Conservation (phyloP, 768 basidiomycete genomes). For the Termitomyces sp. region DNA sequence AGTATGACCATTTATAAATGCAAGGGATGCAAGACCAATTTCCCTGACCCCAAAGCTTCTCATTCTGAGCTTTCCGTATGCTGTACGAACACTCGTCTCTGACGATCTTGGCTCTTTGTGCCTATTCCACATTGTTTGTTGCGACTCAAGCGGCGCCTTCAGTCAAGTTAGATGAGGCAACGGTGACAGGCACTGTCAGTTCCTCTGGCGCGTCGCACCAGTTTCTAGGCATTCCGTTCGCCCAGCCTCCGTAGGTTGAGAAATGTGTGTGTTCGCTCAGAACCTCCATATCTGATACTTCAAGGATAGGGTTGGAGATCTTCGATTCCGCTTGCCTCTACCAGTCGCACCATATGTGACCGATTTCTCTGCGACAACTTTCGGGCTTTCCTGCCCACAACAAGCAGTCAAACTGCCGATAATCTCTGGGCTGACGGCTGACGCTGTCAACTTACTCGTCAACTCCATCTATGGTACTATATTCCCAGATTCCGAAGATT, state of each 20-base stretch:
- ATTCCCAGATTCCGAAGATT: conserved; percentile 35
- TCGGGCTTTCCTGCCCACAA: conserved; percentile 45
- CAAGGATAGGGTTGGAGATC: conserved; percentile 27
- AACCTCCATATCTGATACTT: not conserved
- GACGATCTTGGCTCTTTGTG: conserved; percentile 3
- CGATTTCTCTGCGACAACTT: conserved; percentile 28
- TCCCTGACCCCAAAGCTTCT: not conserved
- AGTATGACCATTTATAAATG: no score
- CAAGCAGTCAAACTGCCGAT: conserved; percentile 28
- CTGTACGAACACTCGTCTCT: not conserved
- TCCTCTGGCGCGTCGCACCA: conserved; percentile 25
- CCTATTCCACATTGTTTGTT: not conserved
- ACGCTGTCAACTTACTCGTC: conserved; percentile 22
- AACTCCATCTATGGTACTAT: conserved; percentile 20
- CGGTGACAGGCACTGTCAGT: conserved; percentile 30
- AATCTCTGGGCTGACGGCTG: conserved; percentile 20
- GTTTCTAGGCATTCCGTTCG: conserved; percentile 48
- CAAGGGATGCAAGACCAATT: no score
- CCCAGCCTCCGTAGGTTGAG: conserved; percentile 38
- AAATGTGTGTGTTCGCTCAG: not conserved
- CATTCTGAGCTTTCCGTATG: not conserved
- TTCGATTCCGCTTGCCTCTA: conserved; percentile 39
- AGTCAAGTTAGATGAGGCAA: conserved; percentile 36
- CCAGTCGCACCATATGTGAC: conserved; percentile 31
- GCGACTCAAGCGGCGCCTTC: conserved; percentile 22